Evolutionary conservation across 805 yeast species (phyloP).

Genomic region (Kluyveromyces wickerhamii): DNA sequence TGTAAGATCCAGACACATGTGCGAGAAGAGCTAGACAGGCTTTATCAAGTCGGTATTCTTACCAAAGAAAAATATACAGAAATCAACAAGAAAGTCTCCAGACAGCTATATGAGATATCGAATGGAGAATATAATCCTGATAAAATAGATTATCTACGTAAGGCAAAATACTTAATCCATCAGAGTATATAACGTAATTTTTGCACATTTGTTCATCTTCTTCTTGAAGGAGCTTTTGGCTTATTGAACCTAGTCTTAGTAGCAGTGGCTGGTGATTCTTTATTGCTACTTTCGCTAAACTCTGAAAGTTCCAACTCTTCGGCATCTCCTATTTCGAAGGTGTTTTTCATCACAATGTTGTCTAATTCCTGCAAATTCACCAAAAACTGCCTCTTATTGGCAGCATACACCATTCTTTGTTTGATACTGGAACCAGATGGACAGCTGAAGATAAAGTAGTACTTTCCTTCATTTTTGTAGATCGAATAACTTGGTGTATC

Average conservation of each 20-base stretch:
- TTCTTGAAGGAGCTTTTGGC: conserved; percentile 67
- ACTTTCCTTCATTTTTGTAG: conserved; percentile 35
- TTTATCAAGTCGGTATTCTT: conserved; percentile 34
- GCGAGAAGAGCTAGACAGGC: conserved; percentile 42
- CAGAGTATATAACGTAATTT: too few species aligned
- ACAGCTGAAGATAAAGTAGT: conserved; percentile 71
- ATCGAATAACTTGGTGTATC: conserved; percentile 53
- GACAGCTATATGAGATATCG: conserved; percentile 42
- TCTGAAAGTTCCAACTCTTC: conserved; percentile 54
- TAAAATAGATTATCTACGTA: conserved; percentile 12
- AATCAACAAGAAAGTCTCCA: conserved; percentile 56
- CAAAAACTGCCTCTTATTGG: conserved; percentile 59
- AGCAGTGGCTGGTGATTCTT: conserved; percentile 9
- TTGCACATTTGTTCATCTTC: conserved; percentile 19
- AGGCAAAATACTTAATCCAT: too few species aligned
- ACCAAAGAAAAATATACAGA: conserved; percentile 42
- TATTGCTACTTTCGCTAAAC: conserved; percentile 25
- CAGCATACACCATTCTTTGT: conserved; percentile 89
- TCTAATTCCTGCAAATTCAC: conserved; percentile 37
- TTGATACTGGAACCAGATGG: conserved; percentile 86
- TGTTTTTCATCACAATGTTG: conserved; percentile 35
- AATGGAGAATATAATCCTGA: conserved; percentile 12
- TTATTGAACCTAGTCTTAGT: conserved; percentile 38
- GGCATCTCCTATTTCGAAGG: conserved; percentile 66
- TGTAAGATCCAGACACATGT: conserved; percentile 49